Percentiles rank a stretch among this genome's conserved stretches.
Conservation (phyloP, 495 filamentous ascomycete species). For the Penicillium arizonense region DNA sequence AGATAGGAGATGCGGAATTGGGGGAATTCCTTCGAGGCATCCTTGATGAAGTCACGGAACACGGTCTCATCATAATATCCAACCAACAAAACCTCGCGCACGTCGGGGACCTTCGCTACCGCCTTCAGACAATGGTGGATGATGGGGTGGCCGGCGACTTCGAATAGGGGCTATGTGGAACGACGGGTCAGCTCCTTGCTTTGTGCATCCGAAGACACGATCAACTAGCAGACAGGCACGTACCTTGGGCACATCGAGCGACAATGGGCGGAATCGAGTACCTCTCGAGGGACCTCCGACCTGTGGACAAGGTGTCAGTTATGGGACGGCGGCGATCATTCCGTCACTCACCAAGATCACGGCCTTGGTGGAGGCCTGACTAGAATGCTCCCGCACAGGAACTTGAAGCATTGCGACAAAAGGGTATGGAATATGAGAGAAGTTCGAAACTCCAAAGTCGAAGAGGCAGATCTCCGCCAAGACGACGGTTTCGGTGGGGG, state of each 20-base stretch:
- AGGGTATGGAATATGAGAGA: constrained; percentile 5
- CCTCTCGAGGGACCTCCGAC: constrained; percentile 93
- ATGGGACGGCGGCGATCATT: constrained; percentile 7
- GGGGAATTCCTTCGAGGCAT: constrained; percentile 78
- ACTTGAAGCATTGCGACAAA: constrained; percentile 45
- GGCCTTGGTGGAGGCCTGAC: constrained; percentile 63
- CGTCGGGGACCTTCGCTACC: constrained; percentile 84
- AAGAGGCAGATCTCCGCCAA: constrained; percentile 14
- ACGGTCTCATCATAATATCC: constrained; percentile 98
- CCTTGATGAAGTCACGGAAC: constrained; percentile 97
- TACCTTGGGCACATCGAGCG: constrained; percentile 96
- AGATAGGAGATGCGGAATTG: constrained; percentile 92
- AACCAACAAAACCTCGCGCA: constrained; percentile 95
- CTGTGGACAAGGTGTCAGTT: constrained; percentile 45
- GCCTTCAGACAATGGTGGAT: constrained; percentile 96
- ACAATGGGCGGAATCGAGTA: constrained; percentile 93
- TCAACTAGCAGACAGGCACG: constrained; percentile 8
- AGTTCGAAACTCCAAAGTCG: not conserved
- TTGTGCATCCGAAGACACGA: not conserved
- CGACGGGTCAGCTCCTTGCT: constrained; percentile 14
- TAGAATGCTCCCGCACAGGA: constrained; percentile 43
- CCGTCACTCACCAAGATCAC: constrained; percentile 60
- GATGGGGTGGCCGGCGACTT: constrained; percentile 96
- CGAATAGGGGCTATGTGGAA: constrained; percentile 82
- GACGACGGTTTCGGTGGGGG: constrained; percentile 26